Conservation (phyloP, 768 basidiomycete species). For the Multifurca ochricompacta region DNA sequence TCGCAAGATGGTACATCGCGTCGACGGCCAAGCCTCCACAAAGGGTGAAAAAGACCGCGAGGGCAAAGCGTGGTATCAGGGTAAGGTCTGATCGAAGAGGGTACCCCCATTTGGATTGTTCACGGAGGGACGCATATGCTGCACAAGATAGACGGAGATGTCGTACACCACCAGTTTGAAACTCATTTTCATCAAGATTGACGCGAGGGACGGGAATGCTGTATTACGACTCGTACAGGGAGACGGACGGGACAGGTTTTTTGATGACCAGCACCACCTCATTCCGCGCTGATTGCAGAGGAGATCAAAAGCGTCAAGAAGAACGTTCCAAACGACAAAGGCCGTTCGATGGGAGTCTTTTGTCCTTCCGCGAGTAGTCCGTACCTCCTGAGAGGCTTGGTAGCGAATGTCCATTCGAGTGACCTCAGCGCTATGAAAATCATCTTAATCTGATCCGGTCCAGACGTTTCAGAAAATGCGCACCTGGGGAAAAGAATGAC, state of each 20-base stretch:
- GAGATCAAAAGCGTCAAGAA: slow-evolving; percentile 14
- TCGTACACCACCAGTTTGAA: slow-evolving; percentile 6
- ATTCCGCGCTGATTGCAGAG: slow-evolving; percentile 14
- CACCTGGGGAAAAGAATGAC: no score
- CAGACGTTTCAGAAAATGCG: no score
- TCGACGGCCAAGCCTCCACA: slow-evolving; percentile 10
- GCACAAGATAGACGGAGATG: not conserved
- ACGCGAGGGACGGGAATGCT: not conserved
- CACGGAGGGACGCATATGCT: slow-evolving; percentile 1
- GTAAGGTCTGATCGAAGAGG: slow-evolving; percentile 3
- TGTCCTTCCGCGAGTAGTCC: not conserved
- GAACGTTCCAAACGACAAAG: not conserved
- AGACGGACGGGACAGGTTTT: no score
- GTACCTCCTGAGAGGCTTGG: slow-evolving; percentile 3
- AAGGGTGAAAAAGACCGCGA: not conserved
- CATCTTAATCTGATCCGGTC: slow-evolving; percentile 1
- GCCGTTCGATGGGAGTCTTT: not conserved
- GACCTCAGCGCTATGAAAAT: not conserved
- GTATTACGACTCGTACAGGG: not conserved
- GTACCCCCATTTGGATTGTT: not conserved
- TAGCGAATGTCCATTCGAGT: slow-evolving; percentile 9
- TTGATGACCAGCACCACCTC: slow-evolving; percentile 17
- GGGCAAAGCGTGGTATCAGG: not conserved
- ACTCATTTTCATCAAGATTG: not conserved
- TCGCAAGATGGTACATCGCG: slow-evolving; percentile 23